Percentiles rank a stretch among this genome's conserved stretches.
phyloP scores from a whole-genome alignment of 805 yeast genomes.

The Ogataea angusta region DNA sequence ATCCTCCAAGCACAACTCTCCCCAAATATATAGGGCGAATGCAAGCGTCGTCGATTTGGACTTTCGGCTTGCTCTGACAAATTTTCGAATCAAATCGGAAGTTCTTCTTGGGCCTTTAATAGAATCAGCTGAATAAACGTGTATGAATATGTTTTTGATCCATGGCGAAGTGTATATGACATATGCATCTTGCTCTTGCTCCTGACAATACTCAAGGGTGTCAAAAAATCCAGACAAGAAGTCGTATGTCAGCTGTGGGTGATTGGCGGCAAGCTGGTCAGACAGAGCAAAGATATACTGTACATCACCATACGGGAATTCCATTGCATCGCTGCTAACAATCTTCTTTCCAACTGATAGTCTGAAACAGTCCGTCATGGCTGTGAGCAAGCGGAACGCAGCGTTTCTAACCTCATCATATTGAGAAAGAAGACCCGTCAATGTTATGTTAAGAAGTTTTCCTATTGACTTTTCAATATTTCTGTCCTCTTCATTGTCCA shows the following conservation, averaged over 20 bases:
- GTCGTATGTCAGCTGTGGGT: conserved; percentile 60
- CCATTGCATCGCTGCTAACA: conserved; percentile 53
- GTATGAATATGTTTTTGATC: conserved; percentile 61
- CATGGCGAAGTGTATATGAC: conserved; percentile 66
- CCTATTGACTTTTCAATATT: conserved; percentile 44
- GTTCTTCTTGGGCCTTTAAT: conserved; percentile 59
- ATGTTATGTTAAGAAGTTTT: conserved; percentile 57
- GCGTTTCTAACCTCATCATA: conserved; percentile 58
- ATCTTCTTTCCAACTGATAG: conserved; percentile 57
- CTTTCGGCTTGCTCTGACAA: conserved; percentile 55
- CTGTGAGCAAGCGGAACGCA: conserved; percentile 60
- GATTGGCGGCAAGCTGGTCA: conserved; percentile 48
- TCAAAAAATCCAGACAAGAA: conserved; percentile 49
- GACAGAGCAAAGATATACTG: conserved; percentile 59
- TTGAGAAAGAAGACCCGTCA: conserved; percentile 64
- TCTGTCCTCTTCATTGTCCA: conserved; percentile 32
- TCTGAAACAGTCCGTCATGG: conserved; percentile 56
- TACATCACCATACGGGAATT: conserved; percentile 66
- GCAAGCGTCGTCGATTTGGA: conserved; percentile 48
- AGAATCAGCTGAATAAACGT: conserved; percentile 53
- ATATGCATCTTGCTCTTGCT: conserved; percentile 36
- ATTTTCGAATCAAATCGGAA: conserved; percentile 56
- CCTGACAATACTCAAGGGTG: conserved; percentile 43
- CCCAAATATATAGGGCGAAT: conserved; percentile 65
- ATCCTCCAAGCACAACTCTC: conserved; percentile 58